phyloP scores from a whole-genome alignment of 2,329 filamentous ascomycete species.

The Basipetospora chlamydospora region DNA sequence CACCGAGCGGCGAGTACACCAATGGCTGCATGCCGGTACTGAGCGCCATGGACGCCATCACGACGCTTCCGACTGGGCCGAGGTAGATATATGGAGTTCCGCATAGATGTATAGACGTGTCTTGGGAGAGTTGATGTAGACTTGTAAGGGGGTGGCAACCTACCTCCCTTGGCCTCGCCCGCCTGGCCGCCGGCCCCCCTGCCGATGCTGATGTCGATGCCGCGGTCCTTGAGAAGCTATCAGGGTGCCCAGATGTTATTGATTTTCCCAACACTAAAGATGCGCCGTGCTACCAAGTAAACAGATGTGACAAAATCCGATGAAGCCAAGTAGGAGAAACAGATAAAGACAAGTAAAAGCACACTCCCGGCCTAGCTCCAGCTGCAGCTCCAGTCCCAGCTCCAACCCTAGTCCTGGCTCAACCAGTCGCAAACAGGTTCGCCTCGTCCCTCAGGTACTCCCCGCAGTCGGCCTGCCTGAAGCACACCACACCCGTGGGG shows the following conservation, averaged over 20 bases:
- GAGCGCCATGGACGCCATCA: slow-evolving; percentile 3
- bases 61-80: neutral
- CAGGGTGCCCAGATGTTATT: neutral
- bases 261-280: neutral
- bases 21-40: neutral
- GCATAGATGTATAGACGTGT: too few species aligned
- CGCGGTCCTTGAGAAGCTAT: too few species aligned
- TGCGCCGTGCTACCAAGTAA: slow-evolving; percentile 6
- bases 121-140: too few species aligned
- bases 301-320: neutral
- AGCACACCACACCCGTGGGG: slow-evolving; percentile 78
- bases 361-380: too few species aligned
- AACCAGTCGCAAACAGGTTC: slow-evolving; percentile 44
- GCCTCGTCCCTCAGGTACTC: slow-evolving; percentile 84
- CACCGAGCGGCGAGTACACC: slow-evolving; percentile 21
- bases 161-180: too few species aligned
- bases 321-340: neutral
- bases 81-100: neutral
- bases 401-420: slow-evolving; percentile 9
- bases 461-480: slow-evolving; percentile 85
- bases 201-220: too few species aligned
- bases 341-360: too few species aligned
- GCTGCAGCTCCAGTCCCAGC: too few species aligned
- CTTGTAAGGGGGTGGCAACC: too few species aligned
- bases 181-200: neutral